Percentiles rank a stretch among this genome's conserved stretches.
Conservation (phyloP, 176 grass and related monocot genomes). For the Lolium perenne region DNA sequence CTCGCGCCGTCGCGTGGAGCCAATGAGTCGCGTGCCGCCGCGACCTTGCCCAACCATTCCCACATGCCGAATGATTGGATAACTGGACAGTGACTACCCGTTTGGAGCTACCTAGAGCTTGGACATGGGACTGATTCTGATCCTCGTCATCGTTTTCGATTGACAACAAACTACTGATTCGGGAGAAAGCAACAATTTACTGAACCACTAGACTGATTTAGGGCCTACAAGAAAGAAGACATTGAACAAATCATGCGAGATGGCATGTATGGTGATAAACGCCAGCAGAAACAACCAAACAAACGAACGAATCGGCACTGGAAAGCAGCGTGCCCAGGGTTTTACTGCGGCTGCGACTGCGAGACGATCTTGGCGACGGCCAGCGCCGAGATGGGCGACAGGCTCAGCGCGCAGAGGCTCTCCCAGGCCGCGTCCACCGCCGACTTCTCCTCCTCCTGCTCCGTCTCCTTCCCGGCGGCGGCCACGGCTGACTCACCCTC, state of each 20-base stretch:
- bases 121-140: neutral
- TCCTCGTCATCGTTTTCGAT: neutral
- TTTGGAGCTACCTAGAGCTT: neutral
- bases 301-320: neutral
- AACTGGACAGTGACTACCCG: neutral
- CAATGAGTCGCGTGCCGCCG: neutral
- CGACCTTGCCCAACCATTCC: neutral
- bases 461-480: neutral
- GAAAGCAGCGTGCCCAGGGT: neutral
- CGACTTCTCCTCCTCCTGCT: neutral
- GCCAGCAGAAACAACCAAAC: neutral
- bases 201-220: too few species aligned
- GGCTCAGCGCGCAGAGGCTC: conserved; percentile 77
- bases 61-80: conserved; percentile 19
- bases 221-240: neutral
- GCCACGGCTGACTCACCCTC: neutral
- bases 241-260: neutral
- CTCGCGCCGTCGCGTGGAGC: neutral
- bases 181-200: too few species aligned
- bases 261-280: neutral
- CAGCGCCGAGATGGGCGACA: conserved; percentile 74
- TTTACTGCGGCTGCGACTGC: conserved; percentile 16
- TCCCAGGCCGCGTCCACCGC: conserved; percentile 60
- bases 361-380: conserved; percentile 75
- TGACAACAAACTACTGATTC: too few species aligned